Base-by-base conservation (phyloP, 331 rosid species). In the Erythrophleum ivorense region DNA sequence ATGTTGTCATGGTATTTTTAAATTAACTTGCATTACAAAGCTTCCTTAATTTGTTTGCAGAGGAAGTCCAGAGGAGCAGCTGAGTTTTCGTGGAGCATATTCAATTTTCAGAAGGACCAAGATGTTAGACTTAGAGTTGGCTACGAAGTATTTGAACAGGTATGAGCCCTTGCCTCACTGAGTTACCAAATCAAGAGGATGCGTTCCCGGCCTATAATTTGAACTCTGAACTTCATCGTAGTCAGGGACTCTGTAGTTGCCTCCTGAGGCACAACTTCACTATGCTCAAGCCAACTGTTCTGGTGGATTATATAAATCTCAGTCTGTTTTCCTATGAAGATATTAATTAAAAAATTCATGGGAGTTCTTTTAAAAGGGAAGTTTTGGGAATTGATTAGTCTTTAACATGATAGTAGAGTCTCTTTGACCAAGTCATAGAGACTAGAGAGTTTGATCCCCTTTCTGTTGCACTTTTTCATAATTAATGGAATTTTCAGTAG, bases 121-220 rank as follows among this genome's bases (percentile, higher is more conserved):
- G 97, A 96, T 88, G 86, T 94, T 60, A 84, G 99, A 79, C 69
- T 94, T 66, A 92, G 91, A 86, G 29, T 96, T 74, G 99, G 99
- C 40, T 96, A 88, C 64, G 97, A 94, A 71, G 83, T 89, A 48
- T 59, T 92, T 40, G 84, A 94, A 40, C 87, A 91, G 97, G 98
- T 96, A 76, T 59, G 9, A 18, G 0, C 41, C 49, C 21, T 58
- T 64, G 74, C 53, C 41, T 5, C 60, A n/a, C 58, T 78, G 58
- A 57, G 16, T 67, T 52, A 1, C 21, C 4, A 54, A 38, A 18
- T 53, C 71, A 2, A 24, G 3, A 21, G 4, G 46, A 16, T 36
- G 71, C 54, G 0, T 53, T 46, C 29, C 38, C 15, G 13, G 6
- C 19, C 50, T 15, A 65, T 53, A 65, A 73, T 4, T 33, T 43